Percentiles rank a stretch among this genome's conserved stretches.
Evolutionary conservation across 2,329 filamentous ascomycete species (phyloP).

Genomic region (Pseudocercospora macadamiae): DNA sequence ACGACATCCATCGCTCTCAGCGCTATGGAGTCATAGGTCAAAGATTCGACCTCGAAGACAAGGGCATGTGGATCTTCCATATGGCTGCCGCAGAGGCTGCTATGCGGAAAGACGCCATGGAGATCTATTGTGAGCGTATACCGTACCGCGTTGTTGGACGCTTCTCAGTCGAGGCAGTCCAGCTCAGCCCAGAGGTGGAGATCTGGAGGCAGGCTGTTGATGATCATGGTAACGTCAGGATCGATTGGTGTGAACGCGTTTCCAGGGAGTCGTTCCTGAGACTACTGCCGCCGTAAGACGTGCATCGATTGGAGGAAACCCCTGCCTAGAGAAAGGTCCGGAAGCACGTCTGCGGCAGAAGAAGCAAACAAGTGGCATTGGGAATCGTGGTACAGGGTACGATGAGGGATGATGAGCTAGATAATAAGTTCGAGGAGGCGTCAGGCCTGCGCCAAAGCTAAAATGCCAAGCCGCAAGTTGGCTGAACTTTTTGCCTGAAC

Average conservation of each 20-base stretch:
- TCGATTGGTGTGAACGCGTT: constrained; percentile 7
- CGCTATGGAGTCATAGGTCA: constrained; percentile 12
- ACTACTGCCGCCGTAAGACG: background rate
- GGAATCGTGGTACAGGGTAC: background rate
- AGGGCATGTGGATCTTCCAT: constrained; percentile 8
- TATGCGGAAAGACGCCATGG: constrained; percentile 2
- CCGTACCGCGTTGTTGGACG: constrained; percentile 13
- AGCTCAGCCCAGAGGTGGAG: constrained; percentile 12
- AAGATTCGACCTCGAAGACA: background rate
- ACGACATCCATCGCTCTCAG: constrained; percentile 1
- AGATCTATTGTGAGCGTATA: background rate
- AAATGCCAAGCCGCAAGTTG: background rate
- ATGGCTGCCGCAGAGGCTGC: constrained; percentile 10
- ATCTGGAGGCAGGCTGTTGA: background rate
- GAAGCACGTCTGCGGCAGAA: background rate
- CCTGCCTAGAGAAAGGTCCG: constrained; percentile 2
- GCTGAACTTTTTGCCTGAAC: constrained; percentile 1
- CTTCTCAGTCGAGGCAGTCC: constrained; percentile 12
- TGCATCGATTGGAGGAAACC: background rate
- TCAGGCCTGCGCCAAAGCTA: background rate
- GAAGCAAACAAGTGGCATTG: background rate
- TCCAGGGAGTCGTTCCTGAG: background rate
- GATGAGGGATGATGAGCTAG: background rate
- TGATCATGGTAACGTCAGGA: background rate
- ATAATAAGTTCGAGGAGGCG: background rate